phyloP scores from a whole-genome alignment of 73 alveolate genomes.

The Blepharisma stoltei region DNA sequence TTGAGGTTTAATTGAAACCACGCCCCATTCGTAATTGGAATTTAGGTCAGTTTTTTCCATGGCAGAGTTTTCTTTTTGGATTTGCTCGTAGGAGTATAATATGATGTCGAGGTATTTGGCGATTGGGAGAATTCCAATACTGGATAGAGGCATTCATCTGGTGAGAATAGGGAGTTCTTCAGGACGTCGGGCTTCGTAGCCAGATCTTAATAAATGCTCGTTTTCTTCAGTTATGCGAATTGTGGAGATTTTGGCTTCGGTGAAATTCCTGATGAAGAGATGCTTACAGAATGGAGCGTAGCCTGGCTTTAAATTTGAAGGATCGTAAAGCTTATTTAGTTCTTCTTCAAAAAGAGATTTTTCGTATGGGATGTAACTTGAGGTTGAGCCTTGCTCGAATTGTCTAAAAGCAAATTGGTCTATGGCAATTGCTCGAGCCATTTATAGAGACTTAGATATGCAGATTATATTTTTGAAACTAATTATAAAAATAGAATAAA shows the following conservation, averaged over 20 bases:
- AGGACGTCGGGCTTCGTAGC: slow-evolving; percentile 91
- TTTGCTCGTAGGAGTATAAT: slow-evolving; percentile 86
- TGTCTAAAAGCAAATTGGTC: slow-evolving; percentile 35
- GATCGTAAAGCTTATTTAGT: slow-evolving; percentile 73
- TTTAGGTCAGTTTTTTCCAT: slow-evolving; percentile 79
- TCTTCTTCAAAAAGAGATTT: slow-evolving; percentile 69
- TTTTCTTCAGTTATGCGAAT: slow-evolving; percentile 84
- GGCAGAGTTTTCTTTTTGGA: slow-evolving; percentile 79
- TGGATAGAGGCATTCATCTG: slow-evolving; percentile 81
- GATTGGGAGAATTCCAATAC: slow-evolving; percentile 50
- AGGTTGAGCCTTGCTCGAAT: slow-evolving; percentile 30
- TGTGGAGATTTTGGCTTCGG: slow-evolving; percentile 69
- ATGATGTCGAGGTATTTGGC: slow-evolving; percentile 94
- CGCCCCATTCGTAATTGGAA: slow-evolving; percentile 90
- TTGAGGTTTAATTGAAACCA: slow-evolving; percentile 86
- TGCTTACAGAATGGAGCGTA: slow-evolving; percentile 99
- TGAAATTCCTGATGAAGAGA: slow-evolving; percentile 91
- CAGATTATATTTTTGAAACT: no score
- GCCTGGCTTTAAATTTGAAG: slow-evolving; percentile 76
- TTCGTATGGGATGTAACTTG: slow-evolving; percentile 48
- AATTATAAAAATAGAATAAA: no score
- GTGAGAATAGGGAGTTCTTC: slow-evolving; percentile 92
- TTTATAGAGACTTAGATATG: neutral
- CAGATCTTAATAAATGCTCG: slow-evolving; percentile 67
- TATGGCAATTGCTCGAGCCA: neutral